phyloP scores from a whole-genome alignment of 2,329 filamentous ascomycete genomes.

The Blastomyces parvus region DNA sequence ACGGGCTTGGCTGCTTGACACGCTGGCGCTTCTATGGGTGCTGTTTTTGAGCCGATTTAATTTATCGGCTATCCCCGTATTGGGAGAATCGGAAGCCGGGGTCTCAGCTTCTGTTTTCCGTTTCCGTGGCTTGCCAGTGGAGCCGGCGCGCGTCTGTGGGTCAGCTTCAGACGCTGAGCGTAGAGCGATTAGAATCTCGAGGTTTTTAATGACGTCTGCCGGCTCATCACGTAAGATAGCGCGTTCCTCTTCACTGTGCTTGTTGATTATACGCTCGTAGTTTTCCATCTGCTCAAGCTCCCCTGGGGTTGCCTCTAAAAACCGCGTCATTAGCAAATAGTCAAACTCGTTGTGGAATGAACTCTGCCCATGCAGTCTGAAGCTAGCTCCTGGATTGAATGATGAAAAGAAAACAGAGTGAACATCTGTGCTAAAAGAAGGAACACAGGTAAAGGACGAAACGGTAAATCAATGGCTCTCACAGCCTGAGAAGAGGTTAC shows the following conservation, averaged over 20 bases:
- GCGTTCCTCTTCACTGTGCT: constrained; percentile 41
- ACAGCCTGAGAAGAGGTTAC: background rate
- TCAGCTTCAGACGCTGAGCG: constrained; percentile 41
- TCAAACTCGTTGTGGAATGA: background rate
- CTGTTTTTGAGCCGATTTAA: constrained; percentile 36
- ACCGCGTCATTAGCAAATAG: background rate
- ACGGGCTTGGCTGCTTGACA: constrained; percentile 33
- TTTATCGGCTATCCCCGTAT: constrained; percentile 36
- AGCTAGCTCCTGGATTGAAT: background rate
- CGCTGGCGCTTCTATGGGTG: constrained; percentile 33
- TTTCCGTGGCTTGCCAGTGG: constrained; percentile 37
- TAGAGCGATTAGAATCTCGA: constrained; percentile 41
- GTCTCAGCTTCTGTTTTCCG: constrained; percentile 38
- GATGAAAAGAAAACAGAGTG: background rate
- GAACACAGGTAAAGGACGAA: background rate
- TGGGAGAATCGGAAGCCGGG: constrained; percentile 37
- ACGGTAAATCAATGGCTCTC: background rate
- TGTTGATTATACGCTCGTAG: constrained; percentile 39
- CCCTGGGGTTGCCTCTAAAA: constrained; percentile 27
- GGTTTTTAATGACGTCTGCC: constrained; percentile 42
- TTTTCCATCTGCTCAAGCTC: constrained; percentile 38
- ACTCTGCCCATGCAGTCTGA: background rate
- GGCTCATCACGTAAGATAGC: constrained; percentile 41
- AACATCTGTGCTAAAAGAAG: background rate
- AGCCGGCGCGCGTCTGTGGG: constrained; percentile 29